phyloP scores from a whole-genome alignment of 306 rosid species.

The Alnus rubra region DNA sequence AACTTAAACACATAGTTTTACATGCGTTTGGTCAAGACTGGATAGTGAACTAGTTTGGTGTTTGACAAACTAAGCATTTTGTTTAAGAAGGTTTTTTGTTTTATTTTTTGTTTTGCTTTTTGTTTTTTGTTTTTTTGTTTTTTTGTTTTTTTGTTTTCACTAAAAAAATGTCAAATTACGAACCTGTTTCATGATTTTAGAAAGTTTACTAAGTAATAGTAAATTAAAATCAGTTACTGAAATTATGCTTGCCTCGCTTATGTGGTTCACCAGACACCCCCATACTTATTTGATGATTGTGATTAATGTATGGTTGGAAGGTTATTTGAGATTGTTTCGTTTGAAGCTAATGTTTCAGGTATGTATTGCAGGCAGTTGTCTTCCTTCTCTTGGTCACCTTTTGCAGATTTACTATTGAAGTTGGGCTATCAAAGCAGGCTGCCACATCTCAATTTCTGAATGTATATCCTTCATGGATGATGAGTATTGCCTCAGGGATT shows the following conservation, averaged over 20 bases:
- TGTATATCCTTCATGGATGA: conserved; percentile 66
- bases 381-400: conserved; percentile 79
- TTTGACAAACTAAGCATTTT: background rate
- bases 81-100: background rate
- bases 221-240: background rate
- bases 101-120: too few relatives aligned
- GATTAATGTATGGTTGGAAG: conserved; percentile 4
- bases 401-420: conserved; percentile 78
- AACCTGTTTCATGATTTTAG: background rate
- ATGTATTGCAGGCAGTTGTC: conserved; percentile 66
- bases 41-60: background rate
- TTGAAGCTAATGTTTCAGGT: conserved; percentile 12
- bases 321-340: conserved; percentile 16
- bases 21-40: background rate
- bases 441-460: conserved; percentile 71
- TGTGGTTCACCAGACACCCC: background rate
- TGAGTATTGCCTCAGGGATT: conserved; percentile 46
- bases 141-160: background rate
- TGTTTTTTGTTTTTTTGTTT: too few relatives aligned
- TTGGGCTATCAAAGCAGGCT: conserved; percentile 88
- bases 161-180: background rate
- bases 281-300: conserved; percentile 11
- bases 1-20: background rate
- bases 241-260: background rate
- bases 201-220: background rate